phyloP scores from a whole-genome alignment of 768 basidiomycete genomes.

The Phanerochaete carnosa region DNA sequence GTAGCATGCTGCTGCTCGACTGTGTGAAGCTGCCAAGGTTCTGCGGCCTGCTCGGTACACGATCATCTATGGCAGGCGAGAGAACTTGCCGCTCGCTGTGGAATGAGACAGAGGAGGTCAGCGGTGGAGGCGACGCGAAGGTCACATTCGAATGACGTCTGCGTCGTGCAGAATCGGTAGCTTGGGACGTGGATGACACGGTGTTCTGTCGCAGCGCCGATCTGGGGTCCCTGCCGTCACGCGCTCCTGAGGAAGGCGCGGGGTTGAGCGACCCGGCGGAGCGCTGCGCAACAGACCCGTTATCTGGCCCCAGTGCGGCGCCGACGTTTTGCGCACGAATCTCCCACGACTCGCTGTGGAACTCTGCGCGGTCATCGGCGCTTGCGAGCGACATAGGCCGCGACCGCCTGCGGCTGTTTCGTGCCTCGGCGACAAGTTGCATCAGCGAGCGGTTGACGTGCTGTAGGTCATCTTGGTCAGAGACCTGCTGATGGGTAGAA shows the following conservation, averaged over 20 bases:
- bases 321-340: not conserved
- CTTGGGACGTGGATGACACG: not conserved
- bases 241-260: not conserved
- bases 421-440: conserved; percentile 6
- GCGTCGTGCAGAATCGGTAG: not conserved
- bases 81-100: conserved; percentile 3
- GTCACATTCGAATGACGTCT: conserved; percentile 4
- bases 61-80: not conserved
- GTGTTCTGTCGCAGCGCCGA: not conserved
- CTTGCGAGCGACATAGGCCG: not conserved
- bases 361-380: not conserved
- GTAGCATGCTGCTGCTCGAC: not conserved
- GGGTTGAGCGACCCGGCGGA: not conserved
- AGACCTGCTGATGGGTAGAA: not conserved
- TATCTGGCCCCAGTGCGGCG: not conserved
- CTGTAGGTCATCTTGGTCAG: conserved; percentile 6
- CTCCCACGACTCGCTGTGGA: conserved; percentile 1
- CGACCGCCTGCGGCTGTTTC: conserved; percentile 4
- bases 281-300: not conserved
- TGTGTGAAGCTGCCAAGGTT: not conserved
- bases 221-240: not conserved
- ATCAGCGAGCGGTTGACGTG: conserved; percentile 7
- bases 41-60: not conserved
- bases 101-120: not conserved
- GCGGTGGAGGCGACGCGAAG: not conserved